Percentiles rank a stretch among this genome's conserved stretches.
Conservation (phyloP, 805 yeast species). For the Lachancea mirantina region DNA sequence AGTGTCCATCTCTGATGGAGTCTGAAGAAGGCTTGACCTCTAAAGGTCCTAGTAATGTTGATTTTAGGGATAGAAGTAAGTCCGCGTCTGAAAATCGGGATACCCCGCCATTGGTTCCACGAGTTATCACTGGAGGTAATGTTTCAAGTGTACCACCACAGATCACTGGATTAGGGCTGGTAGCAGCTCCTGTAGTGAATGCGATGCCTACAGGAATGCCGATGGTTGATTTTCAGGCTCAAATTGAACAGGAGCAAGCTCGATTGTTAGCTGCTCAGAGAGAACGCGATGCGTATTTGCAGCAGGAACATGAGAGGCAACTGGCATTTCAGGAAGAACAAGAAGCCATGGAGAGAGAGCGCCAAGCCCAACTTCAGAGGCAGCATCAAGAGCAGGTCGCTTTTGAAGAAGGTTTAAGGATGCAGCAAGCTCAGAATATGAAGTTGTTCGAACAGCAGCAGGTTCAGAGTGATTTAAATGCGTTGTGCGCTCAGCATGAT, state of each 20-base stretch:
- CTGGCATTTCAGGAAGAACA: slow-evolving; percentile 65
- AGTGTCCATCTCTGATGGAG: slow-evolving; percentile 30
- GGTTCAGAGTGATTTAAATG: slow-evolving; percentile 70
- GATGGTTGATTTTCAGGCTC: too few relatives aligned
- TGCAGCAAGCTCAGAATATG: slow-evolving; percentile 54
- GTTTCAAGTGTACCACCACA: too few relatives aligned
- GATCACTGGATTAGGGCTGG: too few relatives aligned
- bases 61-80: too few relatives aligned
- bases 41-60: too few relatives aligned
- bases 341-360: slow-evolving; percentile 67
- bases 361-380: slow-evolving; percentile 60
- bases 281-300: slow-evolving; percentile 27
- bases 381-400: slow-evolving; percentile 47
- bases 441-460: slow-evolving; percentile 65
- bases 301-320: slow-evolving; percentile 58
- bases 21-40: slow-evolving; percentile 26
- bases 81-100: too few relatives aligned
- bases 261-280: too few relatives aligned
- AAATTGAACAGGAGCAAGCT: too few relatives aligned
- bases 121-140: too few relatives aligned
- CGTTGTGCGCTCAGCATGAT: slow-evolving; percentile 73
- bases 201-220: too few relatives aligned
- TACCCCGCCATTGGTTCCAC: too few relatives aligned
- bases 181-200: too few relatives aligned
- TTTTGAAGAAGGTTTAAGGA: slow-evolving; percentile 4